These are phyloP conservation scores for Tolypocladium capitatum DNA, from an alignment of 2,329 filamentous ascomycete species.

Conservation along the genomic window DNA sequence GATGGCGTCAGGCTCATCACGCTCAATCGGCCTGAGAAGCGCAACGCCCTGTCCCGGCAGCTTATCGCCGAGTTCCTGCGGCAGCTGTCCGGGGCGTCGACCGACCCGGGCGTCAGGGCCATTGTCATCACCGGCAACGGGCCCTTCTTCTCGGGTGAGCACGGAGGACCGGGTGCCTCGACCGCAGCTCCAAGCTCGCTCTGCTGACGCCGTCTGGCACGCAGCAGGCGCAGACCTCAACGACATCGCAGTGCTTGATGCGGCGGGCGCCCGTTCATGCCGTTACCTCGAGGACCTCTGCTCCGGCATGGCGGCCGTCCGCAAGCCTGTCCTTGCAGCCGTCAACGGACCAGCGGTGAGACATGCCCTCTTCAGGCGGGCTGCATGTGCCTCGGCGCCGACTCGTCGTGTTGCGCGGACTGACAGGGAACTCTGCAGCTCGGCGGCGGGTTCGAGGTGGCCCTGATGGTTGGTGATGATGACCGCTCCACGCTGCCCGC, in stretches of 20 bases:
- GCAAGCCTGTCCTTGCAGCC: slow-evolving; percentile 35
- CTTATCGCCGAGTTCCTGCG: slow-evolving; percentile 33
- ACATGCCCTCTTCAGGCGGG: slow-evolving; percentile 10
- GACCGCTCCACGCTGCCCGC: background rate
- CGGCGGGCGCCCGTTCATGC: slow-evolving; percentile 16
- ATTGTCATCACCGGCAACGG: slow-evolving; percentile 24
- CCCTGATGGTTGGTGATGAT: slow-evolving; percentile 24
- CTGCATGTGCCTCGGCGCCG: background rate
- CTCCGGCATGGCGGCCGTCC: slow-evolving; percentile 17
- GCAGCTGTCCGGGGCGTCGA: slow-evolving; percentile 11
- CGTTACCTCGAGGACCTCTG: slow-evolving; percentile 29
- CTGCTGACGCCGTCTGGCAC: background rate
- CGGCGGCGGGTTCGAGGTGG: slow-evolving; percentile 37
- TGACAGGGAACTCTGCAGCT: slow-evolving; percentile 18
- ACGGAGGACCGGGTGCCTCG: too few species aligned
- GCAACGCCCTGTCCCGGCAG: slow-evolving; percentile 42
- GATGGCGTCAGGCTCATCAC: slow-evolving; percentile 32
- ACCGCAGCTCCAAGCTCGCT: too few species aligned
- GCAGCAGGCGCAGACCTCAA: slow-evolving; percentile 22
- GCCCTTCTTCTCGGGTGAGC: slow-evolving; percentile 10
- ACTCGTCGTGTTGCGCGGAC: background rate
- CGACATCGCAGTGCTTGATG: slow-evolving; percentile 21
- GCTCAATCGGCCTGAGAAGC: slow-evolving; percentile 40
- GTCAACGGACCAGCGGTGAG: slow-evolving; percentile 37
- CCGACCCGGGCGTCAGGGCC: slow-evolving; percentile 14